Percentiles rank a stretch among this genome's conserved stretches.
Conservation (phyloP, 1,139 yeast genomes). For the Pichia sp. region DNA sequence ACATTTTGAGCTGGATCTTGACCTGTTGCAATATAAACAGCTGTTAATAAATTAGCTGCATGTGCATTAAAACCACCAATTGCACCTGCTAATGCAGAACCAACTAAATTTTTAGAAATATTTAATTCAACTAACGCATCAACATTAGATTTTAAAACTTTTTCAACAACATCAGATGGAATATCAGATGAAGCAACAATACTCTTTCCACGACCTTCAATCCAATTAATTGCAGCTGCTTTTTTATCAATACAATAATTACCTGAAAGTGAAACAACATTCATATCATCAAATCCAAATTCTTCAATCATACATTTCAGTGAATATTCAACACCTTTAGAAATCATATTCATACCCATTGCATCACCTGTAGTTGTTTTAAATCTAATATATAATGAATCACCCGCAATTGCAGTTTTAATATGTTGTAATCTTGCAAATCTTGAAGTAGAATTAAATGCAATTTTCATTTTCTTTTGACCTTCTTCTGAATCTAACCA, state of each 20-base stretch:
- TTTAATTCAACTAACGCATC: slow-evolving; percentile 88
- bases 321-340: slow-evolving; percentile 92
- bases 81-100: slow-evolving; percentile 98
- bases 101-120: slow-evolving; percentile 81
- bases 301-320: slow-evolving; percentile 79
- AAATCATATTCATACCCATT: slow-evolving; percentile 99
- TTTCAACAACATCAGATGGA: slow-evolving; percentile 71
- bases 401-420: slow-evolving; percentile 95
- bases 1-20: slow-evolving; percentile 99
- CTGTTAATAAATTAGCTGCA: slow-evolving; percentile 93
- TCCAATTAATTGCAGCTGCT: slow-evolving; percentile 98
- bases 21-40: slow-evolving; percentile 89
- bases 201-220: slow-evolving; percentile 97
- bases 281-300: slow-evolving; percentile 93
- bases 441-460: slow-evolving; percentile 93
- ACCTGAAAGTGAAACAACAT: slow-evolving; percentile 86
- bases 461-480: slow-evolving; percentile 70
- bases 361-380: slow-evolving; percentile 99
- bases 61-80: slow-evolving; percentile 98
- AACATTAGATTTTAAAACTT: slow-evolving; percentile 85
- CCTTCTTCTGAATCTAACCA: slow-evolving; percentile 98
- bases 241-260: slow-evolving; percentile 96
- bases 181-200: slow-evolving; percentile 96
- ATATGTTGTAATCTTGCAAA: slow-evolving; percentile 90
- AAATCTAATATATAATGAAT: slow-evolving; percentile 78